Conservation (phyloP, 2,329 filamentous ascomycete genomes). For the Verticillium albo-atrum region DNA sequence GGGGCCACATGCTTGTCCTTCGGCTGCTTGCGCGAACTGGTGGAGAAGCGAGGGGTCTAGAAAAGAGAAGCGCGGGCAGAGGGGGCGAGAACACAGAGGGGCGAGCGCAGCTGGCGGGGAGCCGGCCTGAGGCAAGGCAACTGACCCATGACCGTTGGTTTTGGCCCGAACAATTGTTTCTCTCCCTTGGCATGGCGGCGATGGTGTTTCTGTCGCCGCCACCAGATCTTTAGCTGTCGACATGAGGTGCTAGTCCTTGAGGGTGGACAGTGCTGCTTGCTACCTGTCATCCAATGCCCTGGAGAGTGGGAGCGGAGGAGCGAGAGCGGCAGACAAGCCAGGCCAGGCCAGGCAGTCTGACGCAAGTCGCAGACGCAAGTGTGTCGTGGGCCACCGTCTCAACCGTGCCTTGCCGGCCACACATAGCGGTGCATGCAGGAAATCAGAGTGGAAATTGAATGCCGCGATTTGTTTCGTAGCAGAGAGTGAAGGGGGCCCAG, state of each 20-base stretch:
- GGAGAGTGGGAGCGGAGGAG: neutral
- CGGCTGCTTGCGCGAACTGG: slow-evolving; percentile 19
- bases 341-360: no score
- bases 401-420: no score
- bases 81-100: no score
- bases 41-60: slow-evolving; percentile 13
- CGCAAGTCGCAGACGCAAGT: no score
- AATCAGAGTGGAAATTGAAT: no score
- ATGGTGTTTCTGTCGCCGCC: neutral
- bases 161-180: neutral
- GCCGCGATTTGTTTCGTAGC: no score
- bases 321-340: neutral
- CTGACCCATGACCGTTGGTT: neutral
- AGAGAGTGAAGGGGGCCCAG: neutral
- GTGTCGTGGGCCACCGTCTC: no score
- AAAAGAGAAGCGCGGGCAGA: no score
- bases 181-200: slow-evolving; percentile 1
- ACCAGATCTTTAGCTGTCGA: neutral
- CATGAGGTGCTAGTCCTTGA: neutral
- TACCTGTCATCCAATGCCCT: neutral
- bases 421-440: no score
- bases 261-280: neutral
- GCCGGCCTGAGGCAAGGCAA: neutral
- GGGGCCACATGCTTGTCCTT: neutral
- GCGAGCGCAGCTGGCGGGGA: no score